Conservation (phyloP, 202 grass and related monocot genomes). For the Brachypodium distachyon region DNA sequence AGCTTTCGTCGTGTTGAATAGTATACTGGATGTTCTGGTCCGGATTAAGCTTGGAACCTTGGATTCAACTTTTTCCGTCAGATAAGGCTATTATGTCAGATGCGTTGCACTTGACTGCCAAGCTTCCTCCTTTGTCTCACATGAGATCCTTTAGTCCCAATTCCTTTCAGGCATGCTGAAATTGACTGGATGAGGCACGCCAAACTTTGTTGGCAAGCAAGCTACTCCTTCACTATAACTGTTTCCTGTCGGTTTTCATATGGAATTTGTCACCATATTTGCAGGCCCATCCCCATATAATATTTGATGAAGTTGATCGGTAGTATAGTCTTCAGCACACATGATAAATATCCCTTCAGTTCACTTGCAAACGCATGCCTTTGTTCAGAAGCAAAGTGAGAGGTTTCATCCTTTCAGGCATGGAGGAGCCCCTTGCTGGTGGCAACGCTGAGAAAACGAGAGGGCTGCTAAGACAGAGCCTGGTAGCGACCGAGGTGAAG, state of each 20-base stretch:
- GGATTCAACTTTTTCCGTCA: neutral
- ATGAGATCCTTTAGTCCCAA: neutral
- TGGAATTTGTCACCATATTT: neutral
- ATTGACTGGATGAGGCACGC: neutral
- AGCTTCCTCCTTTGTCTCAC: neutral
- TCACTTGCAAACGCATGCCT: neutral
- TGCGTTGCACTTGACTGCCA: constrained; percentile 3
- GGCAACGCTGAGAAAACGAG: neutral
- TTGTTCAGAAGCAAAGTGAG: neutral
- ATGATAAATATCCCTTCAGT: neutral
- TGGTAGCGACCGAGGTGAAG: constrained; percentile 16
- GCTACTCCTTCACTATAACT: neutral
- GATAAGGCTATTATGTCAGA: neutral
- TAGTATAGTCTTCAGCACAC: neutral
- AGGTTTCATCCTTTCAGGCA: constrained; percentile 3
- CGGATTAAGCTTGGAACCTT: neutral
- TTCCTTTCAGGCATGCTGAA: neutral
- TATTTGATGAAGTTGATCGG: neutral
- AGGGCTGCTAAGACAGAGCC: neutral
- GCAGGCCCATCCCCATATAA: neutral
- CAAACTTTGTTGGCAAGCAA: constrained; percentile 14
- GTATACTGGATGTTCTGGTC: neutral
- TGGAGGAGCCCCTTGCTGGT: constrained; percentile 26
- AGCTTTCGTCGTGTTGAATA: too few relatives aligned
- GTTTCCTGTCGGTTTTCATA: neutral